phyloP scores from a whole-genome alignment of 345 rosid genomes.

The Populus nigra region DNA sequence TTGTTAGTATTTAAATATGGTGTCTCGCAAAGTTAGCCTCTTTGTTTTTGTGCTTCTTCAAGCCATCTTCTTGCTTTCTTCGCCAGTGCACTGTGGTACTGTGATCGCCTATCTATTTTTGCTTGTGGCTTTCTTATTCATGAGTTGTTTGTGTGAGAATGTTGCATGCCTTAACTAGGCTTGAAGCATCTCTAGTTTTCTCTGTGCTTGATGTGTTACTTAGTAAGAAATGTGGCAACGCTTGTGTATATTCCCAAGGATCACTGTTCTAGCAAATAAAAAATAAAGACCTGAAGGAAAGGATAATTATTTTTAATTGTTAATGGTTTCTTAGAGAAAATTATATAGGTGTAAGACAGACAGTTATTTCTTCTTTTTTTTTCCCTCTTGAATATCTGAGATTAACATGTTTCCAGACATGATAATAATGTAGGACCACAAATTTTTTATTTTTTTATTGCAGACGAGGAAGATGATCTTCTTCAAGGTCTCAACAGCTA shows the following conservation, averaged over 20 bases:
- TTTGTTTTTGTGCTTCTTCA: slow-evolving; percentile 19
- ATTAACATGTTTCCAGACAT: too few species aligned
- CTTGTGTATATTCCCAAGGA: not conserved
- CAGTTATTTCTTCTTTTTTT: too few species aligned
- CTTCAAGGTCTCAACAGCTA: slow-evolving; percentile 26
- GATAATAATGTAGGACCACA: not conserved
- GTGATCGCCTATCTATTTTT: not conserved
- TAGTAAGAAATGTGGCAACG: too few species aligned
- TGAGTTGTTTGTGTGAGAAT: not conserved
- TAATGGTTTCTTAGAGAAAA: too few species aligned
- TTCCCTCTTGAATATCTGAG: too few species aligned
- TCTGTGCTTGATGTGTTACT: too few species aligned
- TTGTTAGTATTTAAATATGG: slow-evolving; percentile 19
- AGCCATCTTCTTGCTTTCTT: slow-evolving; percentile 37
- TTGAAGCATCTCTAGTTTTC: not conserved
- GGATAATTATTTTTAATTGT: too few species aligned
- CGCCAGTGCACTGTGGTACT: slow-evolving; percentile 24
- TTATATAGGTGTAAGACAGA: too few species aligned
- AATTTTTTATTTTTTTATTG: not conserved
- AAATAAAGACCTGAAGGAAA: not conserved
- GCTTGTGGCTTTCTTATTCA: not conserved
- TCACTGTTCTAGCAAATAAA: too few species aligned
- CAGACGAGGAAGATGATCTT: slow-evolving; percentile 52
- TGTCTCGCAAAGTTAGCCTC: slow-evolving; percentile 13
- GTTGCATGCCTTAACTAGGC: not conserved